Conservation (phyloP, 495 filamentous ascomycete genomes). For the Neurospora intermedia region DNA sequence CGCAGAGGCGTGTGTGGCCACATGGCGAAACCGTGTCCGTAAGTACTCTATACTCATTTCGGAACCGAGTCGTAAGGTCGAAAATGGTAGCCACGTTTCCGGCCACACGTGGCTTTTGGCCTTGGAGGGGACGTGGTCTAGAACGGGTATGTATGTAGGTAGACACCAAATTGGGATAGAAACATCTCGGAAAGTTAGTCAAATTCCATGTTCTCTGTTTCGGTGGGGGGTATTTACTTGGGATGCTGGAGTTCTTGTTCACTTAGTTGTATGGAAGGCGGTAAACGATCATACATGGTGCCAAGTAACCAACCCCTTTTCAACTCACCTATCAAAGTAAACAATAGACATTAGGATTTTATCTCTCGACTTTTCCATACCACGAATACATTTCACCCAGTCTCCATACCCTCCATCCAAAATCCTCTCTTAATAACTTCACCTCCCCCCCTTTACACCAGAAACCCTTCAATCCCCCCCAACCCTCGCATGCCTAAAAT, state of each 20-base stretch:
- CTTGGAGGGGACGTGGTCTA: not conserved
- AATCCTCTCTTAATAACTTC: not conserved
- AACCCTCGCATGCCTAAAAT: conserved; percentile 95
- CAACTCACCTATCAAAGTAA: not conserved
- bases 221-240: not conserved
- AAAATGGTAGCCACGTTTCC: not conserved
- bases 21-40: not conserved
- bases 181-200: not conserved
- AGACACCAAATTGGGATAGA: not conserved
- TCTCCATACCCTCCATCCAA: not conserved
- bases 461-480: conserved; percentile 27
- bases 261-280: not conserved
- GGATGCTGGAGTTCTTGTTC: not conserved
- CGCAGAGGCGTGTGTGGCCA: not conserved
- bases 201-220: not conserved
- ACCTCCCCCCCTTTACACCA: not conserved
- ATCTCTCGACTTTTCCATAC: not conserved
- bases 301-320: not conserved
- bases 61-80: not conserved
- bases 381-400: not conserved
- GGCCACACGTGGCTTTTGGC: not conserved
- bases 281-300: not conserved
- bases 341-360: not conserved
- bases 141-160: not conserved
- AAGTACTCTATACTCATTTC: not conserved